Percentiles rank a stretch among this genome's conserved stretches.
phyloP scores from a whole-genome alignment of 306 rosid species.

The Sesbania bispinosa region DNA sequence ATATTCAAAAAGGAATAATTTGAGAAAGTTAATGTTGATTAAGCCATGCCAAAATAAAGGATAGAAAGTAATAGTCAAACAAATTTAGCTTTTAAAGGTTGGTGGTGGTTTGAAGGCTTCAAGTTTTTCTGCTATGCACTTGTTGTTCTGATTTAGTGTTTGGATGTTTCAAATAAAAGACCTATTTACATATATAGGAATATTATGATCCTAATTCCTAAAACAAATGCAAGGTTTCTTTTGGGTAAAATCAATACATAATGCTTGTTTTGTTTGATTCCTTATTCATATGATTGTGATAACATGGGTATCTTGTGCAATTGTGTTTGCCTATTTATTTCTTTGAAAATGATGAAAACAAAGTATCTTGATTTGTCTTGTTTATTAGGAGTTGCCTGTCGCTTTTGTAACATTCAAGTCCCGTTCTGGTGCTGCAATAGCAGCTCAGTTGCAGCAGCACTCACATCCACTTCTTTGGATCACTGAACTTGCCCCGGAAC shows the following conservation, averaged over 20 bases:
- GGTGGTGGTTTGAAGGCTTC: neutral
- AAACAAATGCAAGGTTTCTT: too few relatives aligned
- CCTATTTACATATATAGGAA: neutral
- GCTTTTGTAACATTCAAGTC: slow-evolving; percentile 88
- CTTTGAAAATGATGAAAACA: neutral
- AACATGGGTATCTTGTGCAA: neutral
- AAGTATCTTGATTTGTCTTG: slow-evolving; percentile 11
- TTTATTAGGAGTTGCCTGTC: slow-evolving; percentile 71
- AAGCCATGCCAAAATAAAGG: too few relatives aligned
- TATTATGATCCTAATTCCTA: too few relatives aligned
- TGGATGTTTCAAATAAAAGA: neutral
- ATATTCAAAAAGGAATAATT: too few relatives aligned
- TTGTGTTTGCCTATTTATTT: neutral
- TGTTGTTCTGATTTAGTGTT: neutral
- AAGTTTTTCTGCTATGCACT: neutral
- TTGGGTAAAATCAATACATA: too few relatives aligned
- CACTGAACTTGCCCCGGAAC: slow-evolving; percentile 85
- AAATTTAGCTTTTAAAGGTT: neutral
- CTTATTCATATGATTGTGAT: too few relatives aligned
- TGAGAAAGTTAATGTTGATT: too few relatives aligned
- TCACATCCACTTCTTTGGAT: slow-evolving; percentile 76
- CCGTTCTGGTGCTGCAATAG: slow-evolving; percentile 65
- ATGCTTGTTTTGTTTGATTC: too few relatives aligned
- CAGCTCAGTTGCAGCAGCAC: slow-evolving; percentile 77
- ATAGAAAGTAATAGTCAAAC: too few relatives aligned